phyloP scores from a whole-genome alignment of 139 green algal species.

The Chlamydomonas sp. region DNA sequence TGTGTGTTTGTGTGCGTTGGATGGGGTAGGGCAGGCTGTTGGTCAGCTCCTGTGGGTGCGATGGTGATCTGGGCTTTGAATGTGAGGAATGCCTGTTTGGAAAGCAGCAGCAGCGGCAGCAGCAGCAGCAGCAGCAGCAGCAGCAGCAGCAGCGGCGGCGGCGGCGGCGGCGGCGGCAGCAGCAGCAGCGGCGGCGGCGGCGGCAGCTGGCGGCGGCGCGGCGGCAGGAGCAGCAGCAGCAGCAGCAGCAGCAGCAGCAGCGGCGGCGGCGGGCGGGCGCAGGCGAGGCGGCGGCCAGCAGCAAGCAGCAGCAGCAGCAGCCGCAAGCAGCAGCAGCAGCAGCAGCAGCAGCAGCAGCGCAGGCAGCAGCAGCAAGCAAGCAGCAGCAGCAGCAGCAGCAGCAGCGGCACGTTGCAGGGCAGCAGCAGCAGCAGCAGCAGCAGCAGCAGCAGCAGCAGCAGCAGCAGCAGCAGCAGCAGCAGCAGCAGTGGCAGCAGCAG shows the following conservation, averaged over 20 bases:
- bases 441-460: background rate
- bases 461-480: background rate
- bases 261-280: constrained; percentile 3
- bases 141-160: constrained; percentile 22
- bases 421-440: background rate
- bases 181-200: background rate
- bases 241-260: constrained; percentile 5
- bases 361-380: too few relatives aligned
- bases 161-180: too few relatives aligned
- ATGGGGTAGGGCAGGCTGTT: constrained; percentile 49
- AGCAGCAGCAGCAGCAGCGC: too few relatives aligned
- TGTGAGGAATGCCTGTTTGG: constrained; percentile 12
- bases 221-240: background rate
- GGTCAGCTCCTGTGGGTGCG: constrained; percentile 60
- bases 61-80: constrained; percentile 65
- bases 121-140: background rate
- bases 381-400: constrained; percentile 8
- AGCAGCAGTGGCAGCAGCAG: constrained; percentile 8
- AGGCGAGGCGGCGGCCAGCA: constrained; percentile 4
- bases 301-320: too few relatives aligned
- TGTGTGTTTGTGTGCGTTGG: too few relatives aligned
- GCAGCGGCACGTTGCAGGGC: background rate
- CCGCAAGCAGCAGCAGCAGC: too few relatives aligned
- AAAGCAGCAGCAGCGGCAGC: background rate
- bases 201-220: constrained; percentile 8